Percentiles rank a stretch among this genome's conserved stretches.
phyloP scores from a whole-genome alignment of 306 rosid genomes.

The Canavalia ensiformis region DNA sequence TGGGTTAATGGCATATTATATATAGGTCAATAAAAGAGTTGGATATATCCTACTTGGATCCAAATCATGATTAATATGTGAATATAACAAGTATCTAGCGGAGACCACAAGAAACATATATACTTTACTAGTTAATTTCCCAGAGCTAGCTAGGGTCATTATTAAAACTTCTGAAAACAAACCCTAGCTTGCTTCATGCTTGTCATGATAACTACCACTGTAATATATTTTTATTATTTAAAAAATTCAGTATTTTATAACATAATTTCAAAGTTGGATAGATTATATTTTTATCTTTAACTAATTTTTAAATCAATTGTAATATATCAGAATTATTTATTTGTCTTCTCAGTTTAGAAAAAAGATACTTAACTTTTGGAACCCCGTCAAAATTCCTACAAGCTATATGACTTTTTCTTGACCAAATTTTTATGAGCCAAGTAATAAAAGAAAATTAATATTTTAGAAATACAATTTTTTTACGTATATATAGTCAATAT shows the following conservation, averaged over 20 bases:
- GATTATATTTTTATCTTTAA: background rate
- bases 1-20: constrained; percentile 5
- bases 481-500: too few species aligned
- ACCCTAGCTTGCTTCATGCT: constrained; percentile 42
- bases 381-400: too few species aligned
- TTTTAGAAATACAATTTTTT: too few species aligned
- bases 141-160: constrained; percentile 20
- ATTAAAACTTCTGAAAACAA: constrained; percentile 16
- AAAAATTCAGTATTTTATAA: background rate
- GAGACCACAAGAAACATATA: constrained; percentile 39
- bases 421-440: too few species aligned
- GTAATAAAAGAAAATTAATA: too few species aligned
- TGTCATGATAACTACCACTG: constrained; percentile 44
- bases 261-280: background rate
- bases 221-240: constrained; percentile 1
- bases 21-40: background rate
- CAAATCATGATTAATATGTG: constrained; percentile 35
- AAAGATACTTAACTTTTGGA: background rate
- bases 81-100: constrained; percentile 31
- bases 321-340: background rate
- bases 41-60: background rate
- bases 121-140: constrained; percentile 3
- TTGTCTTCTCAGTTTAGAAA: background rate
- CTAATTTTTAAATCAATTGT: background rate
- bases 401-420: too few species aligned